Evolutionary conservation across 2,329 filamentous ascomycete species (phyloP), one percentile per base, ranked within the genome.

Genomic region (Cephalotrichum gorgonifer): DNA sequence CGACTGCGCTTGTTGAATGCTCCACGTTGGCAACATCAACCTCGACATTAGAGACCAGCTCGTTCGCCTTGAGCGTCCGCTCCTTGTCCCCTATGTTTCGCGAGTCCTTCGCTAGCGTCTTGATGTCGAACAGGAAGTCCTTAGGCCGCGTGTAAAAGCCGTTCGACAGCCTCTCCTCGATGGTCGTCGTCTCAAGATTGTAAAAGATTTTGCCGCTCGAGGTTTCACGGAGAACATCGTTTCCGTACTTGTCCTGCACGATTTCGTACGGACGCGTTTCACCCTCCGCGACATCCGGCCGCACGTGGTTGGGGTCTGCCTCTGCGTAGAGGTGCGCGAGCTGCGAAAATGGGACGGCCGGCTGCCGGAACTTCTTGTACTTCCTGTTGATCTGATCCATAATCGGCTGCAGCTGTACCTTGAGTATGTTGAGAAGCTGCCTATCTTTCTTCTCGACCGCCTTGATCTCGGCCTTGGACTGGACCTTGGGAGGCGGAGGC

Each of bases 301-400:
- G 70, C n/a, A 84, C 76, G 53, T 72, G 79, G 57, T 79, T 79
- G 9, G 89, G 88, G 55, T 95, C 83, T 33, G 83, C 77, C 62
- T 97, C 91, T 26, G 88, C 82, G 58, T 88, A 87, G 1, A 97
- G 73, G 62, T 97, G 95, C 20, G 81, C 75, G 51, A 94, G 88
- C 54, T 83, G 77, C 11, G 68, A 65, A 47, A 87, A 82, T 2
- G 87, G 80, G 52, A 98, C 84, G 39, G 88, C 79, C 1, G 88
- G 84, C 49, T 82, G 81, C 52, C 89, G 79, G 67, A 97, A 97
- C 56, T 88, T 88, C 62, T 85, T 87, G 68, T 95, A 95, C 62
- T 86, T 89, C 53, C 76, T 75, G 64, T 95, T 93, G 61, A 98
- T 88, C 66, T 96, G 88, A 56, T 98, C 91, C 89, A 98, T 96